Conservation (phyloP, 179 eudicot species). For the Patellifolia procumbens region DNA sequence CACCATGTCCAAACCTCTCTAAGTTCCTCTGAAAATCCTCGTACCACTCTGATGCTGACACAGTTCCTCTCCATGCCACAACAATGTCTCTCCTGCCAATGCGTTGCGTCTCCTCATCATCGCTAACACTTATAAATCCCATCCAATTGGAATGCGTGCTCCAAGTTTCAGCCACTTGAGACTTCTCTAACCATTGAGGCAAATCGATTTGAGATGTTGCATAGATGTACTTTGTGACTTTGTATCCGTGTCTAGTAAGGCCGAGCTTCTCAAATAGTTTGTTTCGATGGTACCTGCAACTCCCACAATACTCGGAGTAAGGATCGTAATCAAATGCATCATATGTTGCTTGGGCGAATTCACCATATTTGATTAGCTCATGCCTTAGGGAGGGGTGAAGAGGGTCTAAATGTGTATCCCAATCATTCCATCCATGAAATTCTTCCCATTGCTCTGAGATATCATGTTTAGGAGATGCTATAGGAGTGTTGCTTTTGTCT, state of each 20-base stretch:
- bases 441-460: conserved; percentile 54
- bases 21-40: conserved; percentile 64
- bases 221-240: conserved; percentile 61
- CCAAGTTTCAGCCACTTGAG: conserved; percentile 54
- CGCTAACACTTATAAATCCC: conserved; percentile 75
- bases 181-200: conserved; percentile 59
- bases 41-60: conserved; percentile 72
- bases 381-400: conserved; percentile 53
- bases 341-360: conserved; percentile 77
- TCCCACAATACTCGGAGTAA: conserved; percentile 69
- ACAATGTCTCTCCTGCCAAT: conserved; percentile 73
- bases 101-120: conserved; percentile 50
- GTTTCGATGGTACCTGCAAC: conserved; percentile 51
- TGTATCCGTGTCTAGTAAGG: conserved; percentile 46
- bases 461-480: conserved; percentile 59
- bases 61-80: conserved; percentile 84
- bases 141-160: conserved; percentile 82
- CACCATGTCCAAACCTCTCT: conserved; percentile 59
- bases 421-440: conserved; percentile 51
- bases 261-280: conserved; percentile 55
- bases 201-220: conserved; percentile 74
- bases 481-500: conserved; percentile 44
- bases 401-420: conserved; percentile 59
- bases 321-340: conserved; percentile 75
- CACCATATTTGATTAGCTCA: conserved; percentile 77